These are phyloP conservation scores for Sordariomycetes sp. DNA, from an alignment of 2,329 filamentous ascomycete species.

Conservation along the genomic window DNA sequence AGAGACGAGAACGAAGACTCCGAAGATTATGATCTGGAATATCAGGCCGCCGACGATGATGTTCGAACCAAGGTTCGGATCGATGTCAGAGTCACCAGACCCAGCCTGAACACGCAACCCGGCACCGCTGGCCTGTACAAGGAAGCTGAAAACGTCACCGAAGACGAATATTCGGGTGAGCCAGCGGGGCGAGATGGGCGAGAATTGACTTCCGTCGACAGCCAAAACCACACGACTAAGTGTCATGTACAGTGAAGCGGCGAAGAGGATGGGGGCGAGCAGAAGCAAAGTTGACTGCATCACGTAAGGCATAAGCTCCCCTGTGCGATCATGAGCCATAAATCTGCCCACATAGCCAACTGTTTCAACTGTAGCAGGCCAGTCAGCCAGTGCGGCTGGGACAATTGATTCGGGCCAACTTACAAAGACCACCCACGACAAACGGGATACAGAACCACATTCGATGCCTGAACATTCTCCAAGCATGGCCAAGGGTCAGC, in stretches of 20 bases:
- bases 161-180: constrained; percentile 21
- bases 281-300: constrained; percentile 27
- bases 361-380: constrained; percentile 23
- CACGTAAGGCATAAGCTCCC: constrained; percentile 16
- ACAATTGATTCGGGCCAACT: constrained; percentile 11
- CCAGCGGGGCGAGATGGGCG: constrained; percentile 13
- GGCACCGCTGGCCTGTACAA: constrained; percentile 18
- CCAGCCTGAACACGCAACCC: constrained; percentile 12
- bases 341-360: constrained; percentile 21
- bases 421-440: constrained; percentile 34
- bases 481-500: constrained; percentile 28
- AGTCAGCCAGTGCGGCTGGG: too few relatives aligned
- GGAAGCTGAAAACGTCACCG: constrained; percentile 18
- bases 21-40: constrained; percentile 46
- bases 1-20: constrained; percentile 37
- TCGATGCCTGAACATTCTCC: constrained; percentile 27
- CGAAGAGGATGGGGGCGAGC: constrained; percentile 33
- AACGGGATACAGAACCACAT: constrained; percentile 40
- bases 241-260: constrained; percentile 36
- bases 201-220: constrained; percentile 12
- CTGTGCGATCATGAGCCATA: constrained; percentile 11
- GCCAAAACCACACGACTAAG: constrained; percentile 25
- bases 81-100: neutral
- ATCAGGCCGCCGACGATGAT: constrained; percentile 44
- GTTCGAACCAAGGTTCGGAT: constrained; percentile 22